phyloP scores from a whole-genome alignment of 176 grass and related monocot species.

The Aegilops tauschii region DNA sequence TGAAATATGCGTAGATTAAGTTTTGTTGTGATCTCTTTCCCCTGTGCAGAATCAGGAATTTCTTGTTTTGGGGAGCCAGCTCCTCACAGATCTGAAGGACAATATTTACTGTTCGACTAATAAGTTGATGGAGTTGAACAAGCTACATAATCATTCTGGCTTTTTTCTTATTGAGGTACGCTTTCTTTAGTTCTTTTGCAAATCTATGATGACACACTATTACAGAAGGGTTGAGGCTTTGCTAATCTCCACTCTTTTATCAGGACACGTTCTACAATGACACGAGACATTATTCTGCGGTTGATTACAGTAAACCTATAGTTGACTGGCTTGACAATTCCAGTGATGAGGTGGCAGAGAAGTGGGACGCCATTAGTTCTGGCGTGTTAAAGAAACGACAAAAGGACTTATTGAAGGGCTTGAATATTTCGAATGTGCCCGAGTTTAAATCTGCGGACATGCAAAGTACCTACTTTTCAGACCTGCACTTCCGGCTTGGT shows the following conservation, averaged over 20 bases:
- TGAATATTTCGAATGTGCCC: conserved; percentile 58
- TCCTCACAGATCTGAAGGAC: conserved; percentile 73
- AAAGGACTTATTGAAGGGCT: conserved; percentile 68
- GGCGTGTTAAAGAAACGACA: conserved; percentile 72
- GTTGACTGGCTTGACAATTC: conserved; percentile 83
- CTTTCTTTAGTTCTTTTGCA: neutral
- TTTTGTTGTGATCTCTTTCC: conserved; percentile 25
- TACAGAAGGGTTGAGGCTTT: neutral
- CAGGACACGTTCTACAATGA: conserved; percentile 98
- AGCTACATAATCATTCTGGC: conserved; percentile 52
- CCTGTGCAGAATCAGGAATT: conserved; percentile 81
- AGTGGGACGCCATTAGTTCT: conserved; percentile 78
- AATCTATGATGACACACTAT: neutral
- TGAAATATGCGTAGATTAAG: conserved; percentile 9
- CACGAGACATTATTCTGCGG: conserved; percentile 47
- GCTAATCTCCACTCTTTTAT: conserved; percentile 23
- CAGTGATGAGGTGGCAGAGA: conserved; percentile 65
- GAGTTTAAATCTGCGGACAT: conserved; percentile 68
- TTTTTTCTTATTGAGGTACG: conserved; percentile 93
- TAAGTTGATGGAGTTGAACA: conserved; percentile 73
- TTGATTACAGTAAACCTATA: conserved; percentile 85
- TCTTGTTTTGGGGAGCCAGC: conserved; percentile 85
- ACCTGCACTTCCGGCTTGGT: conserved; percentile 71
- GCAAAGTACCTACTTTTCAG: conserved; percentile 69
- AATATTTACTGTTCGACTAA: conserved; percentile 82